Base-by-base conservation (phyloP, 805 yeast genomes). In the Candida boleticola region DNA sequence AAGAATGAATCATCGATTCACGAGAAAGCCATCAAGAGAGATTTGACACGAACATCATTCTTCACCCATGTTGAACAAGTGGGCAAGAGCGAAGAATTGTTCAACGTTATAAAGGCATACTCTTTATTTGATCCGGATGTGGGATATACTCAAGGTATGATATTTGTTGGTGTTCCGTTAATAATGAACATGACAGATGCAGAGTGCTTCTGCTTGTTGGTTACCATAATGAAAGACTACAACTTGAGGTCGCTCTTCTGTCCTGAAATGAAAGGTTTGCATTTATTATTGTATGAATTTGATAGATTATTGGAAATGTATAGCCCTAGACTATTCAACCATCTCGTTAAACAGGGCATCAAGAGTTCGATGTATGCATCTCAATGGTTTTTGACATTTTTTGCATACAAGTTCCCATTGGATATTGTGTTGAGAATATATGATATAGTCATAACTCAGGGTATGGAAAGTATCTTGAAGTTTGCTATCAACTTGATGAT, bases 111-210 rank as follows among this genome's bases (percentile, higher is more conserved):
- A 47, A 86, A 85, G 55, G 90, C 89, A 0, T 93, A 92, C 65
- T 80, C 93, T 18, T 65, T 88, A 37, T 84, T 79, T 59, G 98
- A 93, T 60, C 81, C 85, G 1, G 97, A 90, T 39, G 97, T 93
- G 39, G 99, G 99, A 0, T 93, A 93, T 57, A 93, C 97, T 1
- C 99, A 93, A 63, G 98, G 99, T 5, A 89, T 93, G 97, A 95
- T 95, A 1, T 93, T 93, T 56, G 79, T 93, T 34, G 79, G 87
- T 0, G 89, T 89, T 4, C 97, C 99, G 2, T 63, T 93, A 37
- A 68, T 89, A 35, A 72, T 90, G 68, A 87, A 87, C 52, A 77
- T 89, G 82, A 74, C 68, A 29, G 96, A 90, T 50, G 73, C 83
- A 36, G 97, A 92, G 59, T 82, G 96, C 3, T 92, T 92, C 64